Evolutionary conservation across 352 stramenopile species (phyloP).

Genomic region (Phytopythium mirpurense): DNA sequence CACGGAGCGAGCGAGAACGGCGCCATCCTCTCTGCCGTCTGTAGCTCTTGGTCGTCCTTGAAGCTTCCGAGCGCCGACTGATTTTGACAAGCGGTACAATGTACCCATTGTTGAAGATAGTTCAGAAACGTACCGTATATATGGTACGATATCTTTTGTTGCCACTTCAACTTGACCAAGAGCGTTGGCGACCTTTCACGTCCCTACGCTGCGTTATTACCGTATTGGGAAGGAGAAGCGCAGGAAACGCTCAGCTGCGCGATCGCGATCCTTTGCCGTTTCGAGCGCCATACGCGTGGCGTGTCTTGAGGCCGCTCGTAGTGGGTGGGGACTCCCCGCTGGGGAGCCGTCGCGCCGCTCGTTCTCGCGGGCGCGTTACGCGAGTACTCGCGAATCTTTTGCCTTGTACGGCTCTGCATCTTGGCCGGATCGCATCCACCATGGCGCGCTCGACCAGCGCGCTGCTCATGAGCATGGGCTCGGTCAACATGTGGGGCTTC

Average conservation of each 20-base stretch:
- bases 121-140: slow-evolving; percentile 3
- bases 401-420: background rate
- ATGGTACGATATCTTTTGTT: background rate
- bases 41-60: background rate
- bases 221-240: too few relatives aligned
- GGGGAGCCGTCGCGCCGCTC: too few relatives aligned
- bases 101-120: slow-evolving; percentile 9
- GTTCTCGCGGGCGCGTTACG: too few relatives aligned
- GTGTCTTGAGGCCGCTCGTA: background rate
- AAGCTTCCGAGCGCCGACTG: slow-evolving; percentile 2
- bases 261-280: background rate
- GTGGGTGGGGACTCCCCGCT: background rate
- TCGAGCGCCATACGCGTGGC: background rate
- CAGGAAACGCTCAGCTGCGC: too few relatives aligned
- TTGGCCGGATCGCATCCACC: too few relatives aligned
- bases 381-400: slow-evolving; percentile 2
- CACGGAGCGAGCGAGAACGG: slow-evolving; percentile 4
- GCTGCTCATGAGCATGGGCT: slow-evolving; percentile 74
- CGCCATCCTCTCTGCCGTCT: slow-evolving; percentile 3
- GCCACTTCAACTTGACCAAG: background rate
- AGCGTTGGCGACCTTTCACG: slow-evolving; percentile 13
- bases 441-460: slow-evolving; percentile 55
- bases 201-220: too few relatives aligned
- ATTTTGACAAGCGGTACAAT: slow-evolving; percentile 4
- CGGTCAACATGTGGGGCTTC: slow-evolving; percentile 85